Conservation (phyloP, 768 basidiomycete species). For the Termitomyces sp. region DNA sequence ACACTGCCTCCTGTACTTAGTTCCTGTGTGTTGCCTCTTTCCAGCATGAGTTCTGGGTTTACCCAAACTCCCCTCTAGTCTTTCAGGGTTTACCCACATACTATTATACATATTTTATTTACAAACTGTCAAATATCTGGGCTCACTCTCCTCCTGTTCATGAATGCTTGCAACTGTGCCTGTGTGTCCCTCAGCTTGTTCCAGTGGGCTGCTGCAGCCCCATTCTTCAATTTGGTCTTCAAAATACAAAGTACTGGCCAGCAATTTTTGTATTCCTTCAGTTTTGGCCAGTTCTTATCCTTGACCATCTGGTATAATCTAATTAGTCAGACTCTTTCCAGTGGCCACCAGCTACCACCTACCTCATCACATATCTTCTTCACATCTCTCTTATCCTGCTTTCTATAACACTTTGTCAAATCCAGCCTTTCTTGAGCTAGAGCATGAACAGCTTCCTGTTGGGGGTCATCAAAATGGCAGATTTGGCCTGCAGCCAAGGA, state of each 20-base stretch:
- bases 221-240: constrained; percentile 1
- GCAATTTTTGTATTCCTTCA: constrained; percentile 4
- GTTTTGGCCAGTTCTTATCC: constrained; percentile 3
- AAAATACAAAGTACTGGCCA: constrained; percentile 11
- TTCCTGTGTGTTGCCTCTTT: no score
- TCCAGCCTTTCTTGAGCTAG: neutral
- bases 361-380: constrained; percentile 1
- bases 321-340: neutral
- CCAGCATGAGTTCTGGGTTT: no score
- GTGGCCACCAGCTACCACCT: neutral
- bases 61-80: no score
- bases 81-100: no score
- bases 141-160: no score
- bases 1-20: no score
- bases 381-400: neutral
- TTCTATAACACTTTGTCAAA: neutral
- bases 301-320: constrained; percentile 7
- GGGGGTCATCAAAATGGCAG: neutral
- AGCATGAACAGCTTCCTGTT: neutral
- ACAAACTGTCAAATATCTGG: no score
- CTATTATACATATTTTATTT: no score
- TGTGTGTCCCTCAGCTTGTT: neutral
- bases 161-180: neutral
- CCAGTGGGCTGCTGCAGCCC: neutral
- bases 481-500: neutral